Conservation (phyloP, 495 filamentous ascomycete species). For the Aspergillus ellipticus region DNA sequence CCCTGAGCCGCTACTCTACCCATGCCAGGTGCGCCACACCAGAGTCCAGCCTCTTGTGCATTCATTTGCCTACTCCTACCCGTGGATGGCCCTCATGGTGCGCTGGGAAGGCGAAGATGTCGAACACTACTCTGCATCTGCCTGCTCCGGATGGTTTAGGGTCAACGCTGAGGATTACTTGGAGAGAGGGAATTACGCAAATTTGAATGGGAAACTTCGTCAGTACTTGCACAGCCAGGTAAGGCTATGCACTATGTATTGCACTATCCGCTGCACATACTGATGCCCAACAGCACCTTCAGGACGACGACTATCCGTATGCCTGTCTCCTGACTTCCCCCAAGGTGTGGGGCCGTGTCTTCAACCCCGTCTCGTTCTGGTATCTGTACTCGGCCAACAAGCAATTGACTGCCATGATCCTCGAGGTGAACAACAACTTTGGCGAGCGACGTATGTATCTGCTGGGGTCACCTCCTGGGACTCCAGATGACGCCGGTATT, state of each 20-base stretch:
- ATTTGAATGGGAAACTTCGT: neutral
- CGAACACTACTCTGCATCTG: neutral
- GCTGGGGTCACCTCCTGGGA: neutral
- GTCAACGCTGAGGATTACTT: neutral
- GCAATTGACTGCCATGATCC: neutral
- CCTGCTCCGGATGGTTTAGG: neutral
- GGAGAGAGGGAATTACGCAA: neutral
- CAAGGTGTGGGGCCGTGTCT: slow-evolving; percentile 2
- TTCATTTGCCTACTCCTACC: slow-evolving; percentile 5
- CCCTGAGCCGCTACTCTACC: neutral
- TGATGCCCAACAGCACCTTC: neutral
- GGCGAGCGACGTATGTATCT: slow-evolving; percentile 7
- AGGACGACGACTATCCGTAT: neutral
- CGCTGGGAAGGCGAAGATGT: neutral
- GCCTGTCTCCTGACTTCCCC: neutral
- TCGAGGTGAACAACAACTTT: slow-evolving; percentile 10
- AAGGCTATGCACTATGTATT: neutral
- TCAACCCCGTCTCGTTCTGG: slow-evolving; percentile 9
- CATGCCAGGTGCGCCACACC: slow-evolving; percentile 1
- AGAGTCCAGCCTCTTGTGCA: neutral
- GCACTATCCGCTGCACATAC: neutral
- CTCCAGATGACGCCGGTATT: too few relatives aligned
- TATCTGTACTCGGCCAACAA: slow-evolving; percentile 2
- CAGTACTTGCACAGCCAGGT: neutral
- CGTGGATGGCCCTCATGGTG: neutral